These are phyloP conservation scores for Zygoascus meyerae DNA, from an alignment of 1,139 yeast species.

Conservation along the genomic window DNA sequence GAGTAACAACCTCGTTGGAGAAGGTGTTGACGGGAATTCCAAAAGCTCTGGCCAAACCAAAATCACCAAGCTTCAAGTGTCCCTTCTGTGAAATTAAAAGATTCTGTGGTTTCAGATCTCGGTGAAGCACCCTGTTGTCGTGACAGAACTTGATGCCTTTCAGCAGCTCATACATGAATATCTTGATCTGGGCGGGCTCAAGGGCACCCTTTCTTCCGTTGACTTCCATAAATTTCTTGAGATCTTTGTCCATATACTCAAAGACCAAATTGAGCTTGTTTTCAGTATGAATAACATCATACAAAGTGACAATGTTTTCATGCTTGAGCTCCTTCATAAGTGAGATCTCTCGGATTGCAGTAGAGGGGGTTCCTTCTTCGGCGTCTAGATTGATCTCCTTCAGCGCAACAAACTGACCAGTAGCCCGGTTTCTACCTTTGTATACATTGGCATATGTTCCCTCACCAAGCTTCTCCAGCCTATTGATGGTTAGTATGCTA, in stretches of 20 bases:
- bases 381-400: conserved; percentile 92
- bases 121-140: conserved; percentile 87
- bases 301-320: conserved; percentile 86
- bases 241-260: conserved; percentile 89
- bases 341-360: conserved; percentile 95
- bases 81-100: conserved; percentile 82
- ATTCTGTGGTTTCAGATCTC: conserved; percentile 95
- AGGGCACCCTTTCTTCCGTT: conserved; percentile 76
- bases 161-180: conserved; percentile 86
- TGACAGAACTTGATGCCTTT: conserved; percentile 93
- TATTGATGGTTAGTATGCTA: conserved; percentile 11
- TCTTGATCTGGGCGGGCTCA: conserved; percentile 72
- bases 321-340: conserved; percentile 94
- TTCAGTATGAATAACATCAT: conserved; percentile 95
- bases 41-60: conserved; percentile 94
- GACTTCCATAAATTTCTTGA: conserved; percentile 90
- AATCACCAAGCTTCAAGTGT: conserved; percentile 91
- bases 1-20: conserved; percentile 93
- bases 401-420: conserved; percentile 90
- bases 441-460: conserved; percentile 98
- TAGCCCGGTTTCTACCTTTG: conserved; percentile 85
- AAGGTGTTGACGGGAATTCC: conserved; percentile 98
- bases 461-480: conserved; percentile 86
- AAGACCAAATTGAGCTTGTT: conserved; percentile 90
- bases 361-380: conserved; percentile 97